phyloP scores from a whole-genome alignment of 108 stramenopile species.

The Seminavis robusta region DNA sequence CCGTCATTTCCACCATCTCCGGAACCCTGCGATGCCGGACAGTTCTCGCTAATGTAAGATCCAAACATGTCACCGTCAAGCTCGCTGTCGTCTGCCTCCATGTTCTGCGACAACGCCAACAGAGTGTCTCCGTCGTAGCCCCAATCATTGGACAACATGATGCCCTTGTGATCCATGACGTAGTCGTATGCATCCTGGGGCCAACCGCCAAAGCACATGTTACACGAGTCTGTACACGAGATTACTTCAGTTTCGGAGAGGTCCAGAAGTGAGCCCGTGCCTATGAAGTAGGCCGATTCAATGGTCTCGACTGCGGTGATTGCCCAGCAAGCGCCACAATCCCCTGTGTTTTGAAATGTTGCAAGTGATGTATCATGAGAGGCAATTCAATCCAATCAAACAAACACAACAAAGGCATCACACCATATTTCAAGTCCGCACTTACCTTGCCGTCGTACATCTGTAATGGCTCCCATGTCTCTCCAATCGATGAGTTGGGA shows the following conservation, averaged over 20 bases:
- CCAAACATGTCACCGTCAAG: conserved; percentile 19
- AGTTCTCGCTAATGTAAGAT: conserved; percentile 15
- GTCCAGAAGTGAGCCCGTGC: conserved; percentile 58
- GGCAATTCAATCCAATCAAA: too few relatives aligned
- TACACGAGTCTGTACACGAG: conserved; percentile 64
- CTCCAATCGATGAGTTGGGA: conserved; percentile 81
- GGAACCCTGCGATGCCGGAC: too few relatives aligned
- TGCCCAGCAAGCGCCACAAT: conserved; percentile 95
- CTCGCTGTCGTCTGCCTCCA: conserved; percentile 50
- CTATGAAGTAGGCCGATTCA: conserved; percentile 75
- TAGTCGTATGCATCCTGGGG: conserved; percentile 88
- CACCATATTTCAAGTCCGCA: too few relatives aligned
- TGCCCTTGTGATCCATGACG: conserved; percentile 73
- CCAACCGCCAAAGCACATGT: conserved; percentile 86
- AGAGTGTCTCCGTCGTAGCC: conserved; percentile 71
- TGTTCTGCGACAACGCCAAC: conserved; percentile 46
- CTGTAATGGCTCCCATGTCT: conserved; percentile 66
- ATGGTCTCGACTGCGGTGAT: conserved; percentile 84
- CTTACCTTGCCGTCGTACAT: conserved; percentile 60
- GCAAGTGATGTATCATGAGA: too few relatives aligned
- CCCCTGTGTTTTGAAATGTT: too few relatives aligned
- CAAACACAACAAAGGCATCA: too few relatives aligned
- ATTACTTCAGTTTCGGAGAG: conserved; percentile 76
- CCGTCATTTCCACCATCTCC: too few relatives aligned
- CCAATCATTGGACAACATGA: conserved; percentile 43